Percentiles rank a stretch among this genome's conserved stretches.
Conservation (phyloP, 2,329 filamentous ascomycete genomes). For the Blumeria graminis region DNA sequence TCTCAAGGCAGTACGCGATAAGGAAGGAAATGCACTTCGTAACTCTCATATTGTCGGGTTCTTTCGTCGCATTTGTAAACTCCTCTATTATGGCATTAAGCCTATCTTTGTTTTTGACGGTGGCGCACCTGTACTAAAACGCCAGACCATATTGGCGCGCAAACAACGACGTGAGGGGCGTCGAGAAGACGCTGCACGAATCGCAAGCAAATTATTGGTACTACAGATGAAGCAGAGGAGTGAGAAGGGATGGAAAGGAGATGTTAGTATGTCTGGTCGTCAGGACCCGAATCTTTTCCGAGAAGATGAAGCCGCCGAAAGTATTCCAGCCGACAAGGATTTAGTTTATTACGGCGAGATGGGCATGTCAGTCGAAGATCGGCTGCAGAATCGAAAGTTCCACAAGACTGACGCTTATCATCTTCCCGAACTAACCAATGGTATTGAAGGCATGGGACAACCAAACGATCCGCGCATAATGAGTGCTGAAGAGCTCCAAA, state of each 20-base stretch:
- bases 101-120: conserved; percentile 98
- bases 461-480: conserved; percentile 89
- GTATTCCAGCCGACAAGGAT: conserved; percentile 28
- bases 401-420: conserved; percentile 89
- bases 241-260: conserved; percentile 57
- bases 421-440: conserved; percentile 58
- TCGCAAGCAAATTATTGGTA: conserved; percentile 73
- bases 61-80: conserved; percentile 93
- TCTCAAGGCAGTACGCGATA: conserved; percentile 92
- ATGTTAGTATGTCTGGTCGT: conserved; percentile 18
- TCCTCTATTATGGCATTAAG: conserved; percentile 86
- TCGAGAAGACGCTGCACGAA: conserved; percentile 76
- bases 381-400: conserved; percentile 51
- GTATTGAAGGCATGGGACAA: conserved; percentile 65
- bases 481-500: conserved; percentile 81
- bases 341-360: conserved; percentile 83
- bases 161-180: conserved; percentile 66
- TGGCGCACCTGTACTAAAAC: conserved; percentile 71
- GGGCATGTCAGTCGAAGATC: conserved; percentile 55
- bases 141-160: conserved; percentile 63
- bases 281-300: conserved; percentile 21
- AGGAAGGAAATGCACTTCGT: conserved; percentile 86
- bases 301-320: conserved; percentile 35
- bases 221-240: conserved; percentile 82
- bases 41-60: conserved; percentile 95